Conservation (phyloP, 371 early-diverging fungal genomes). For the Apophysomyces trapeziformis region DNA sequence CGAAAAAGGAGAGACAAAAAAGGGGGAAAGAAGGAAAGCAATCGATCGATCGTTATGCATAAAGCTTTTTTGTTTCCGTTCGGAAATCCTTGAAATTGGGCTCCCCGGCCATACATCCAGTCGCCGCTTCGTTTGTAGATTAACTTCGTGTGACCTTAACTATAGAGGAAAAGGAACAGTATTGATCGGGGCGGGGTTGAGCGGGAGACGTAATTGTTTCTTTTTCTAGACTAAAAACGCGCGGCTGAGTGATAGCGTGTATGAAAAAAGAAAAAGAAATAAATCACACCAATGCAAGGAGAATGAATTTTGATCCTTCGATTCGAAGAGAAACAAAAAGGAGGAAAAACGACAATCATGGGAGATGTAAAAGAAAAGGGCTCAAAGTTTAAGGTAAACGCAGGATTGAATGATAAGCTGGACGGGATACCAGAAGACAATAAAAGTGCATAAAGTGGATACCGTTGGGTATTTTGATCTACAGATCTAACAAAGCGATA, state of each 20-base stretch:
- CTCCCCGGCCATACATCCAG: slow-evolving; percentile 1
- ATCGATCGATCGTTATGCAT: neutral
- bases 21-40: neutral
- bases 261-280: neutral
- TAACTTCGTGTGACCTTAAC: neutral
- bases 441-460: too few species aligned
- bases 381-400: neutral
- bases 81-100: neutral
- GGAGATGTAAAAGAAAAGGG: neutral
- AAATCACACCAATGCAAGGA: slow-evolving; percentile 1
- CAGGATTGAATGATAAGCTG: neutral
- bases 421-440: too few species aligned
- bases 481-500: neutral
- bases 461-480: neutral
- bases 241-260: neutral
- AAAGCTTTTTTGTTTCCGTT: neutral
- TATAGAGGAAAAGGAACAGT: neutral
- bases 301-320: neutral
- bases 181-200: slow-evolving; percentile 1
- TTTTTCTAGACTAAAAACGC: too few species aligned
- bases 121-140: slow-evolving; percentile 6
- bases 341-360: neutral
- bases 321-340: neutral
- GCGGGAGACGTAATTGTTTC: neutral
- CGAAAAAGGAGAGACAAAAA: neutral